Conservation (phyloP, 1,284 basidiomycete species). For the Caloboletus inedulis region DNA sequence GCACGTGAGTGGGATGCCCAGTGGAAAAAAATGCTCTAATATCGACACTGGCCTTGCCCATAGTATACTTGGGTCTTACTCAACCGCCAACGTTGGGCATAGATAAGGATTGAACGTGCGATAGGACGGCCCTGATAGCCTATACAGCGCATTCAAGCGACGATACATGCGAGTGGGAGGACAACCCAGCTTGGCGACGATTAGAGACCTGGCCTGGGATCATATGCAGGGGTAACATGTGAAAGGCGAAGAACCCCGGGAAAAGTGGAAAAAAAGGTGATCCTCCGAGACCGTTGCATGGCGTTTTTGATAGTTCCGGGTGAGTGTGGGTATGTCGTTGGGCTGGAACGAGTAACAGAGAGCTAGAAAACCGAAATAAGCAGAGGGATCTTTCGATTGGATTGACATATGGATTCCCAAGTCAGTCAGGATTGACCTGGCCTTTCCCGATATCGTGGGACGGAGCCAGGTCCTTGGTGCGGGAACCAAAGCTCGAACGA, state of each 20-base stretch:
- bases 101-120: too few species aligned
- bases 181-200: conserved; percentile 2
- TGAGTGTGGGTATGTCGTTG: not conserved
- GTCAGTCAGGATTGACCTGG: not conserved
- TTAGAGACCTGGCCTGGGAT: not conserved
- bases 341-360: not conserved
- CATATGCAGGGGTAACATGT: not conserved
- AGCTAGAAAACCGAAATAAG: not conserved
- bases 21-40: too few species aligned
- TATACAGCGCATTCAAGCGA: too few species aligned
- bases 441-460: not conserved
- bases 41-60: too few species aligned
- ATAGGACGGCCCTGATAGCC: too few species aligned
- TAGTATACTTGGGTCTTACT: too few species aligned
- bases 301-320: not conserved
- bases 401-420: not conserved
- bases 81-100: too few species aligned
- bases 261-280: not conserved
- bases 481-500: not conserved
- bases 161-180: too few species aligned
- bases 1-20: too few species aligned
- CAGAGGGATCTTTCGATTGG: not conserved
- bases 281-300: not conserved
- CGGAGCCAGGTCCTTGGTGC: not conserved
- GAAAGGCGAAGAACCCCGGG: not conserved